Percentiles rank a stretch among this genome's conserved stretches.
These are phyloP conservation scores for Sarocladium brachiariae DNA, from an alignment of 2,329 filamentous ascomycete genomes.

Conservation along the genomic window DNA sequence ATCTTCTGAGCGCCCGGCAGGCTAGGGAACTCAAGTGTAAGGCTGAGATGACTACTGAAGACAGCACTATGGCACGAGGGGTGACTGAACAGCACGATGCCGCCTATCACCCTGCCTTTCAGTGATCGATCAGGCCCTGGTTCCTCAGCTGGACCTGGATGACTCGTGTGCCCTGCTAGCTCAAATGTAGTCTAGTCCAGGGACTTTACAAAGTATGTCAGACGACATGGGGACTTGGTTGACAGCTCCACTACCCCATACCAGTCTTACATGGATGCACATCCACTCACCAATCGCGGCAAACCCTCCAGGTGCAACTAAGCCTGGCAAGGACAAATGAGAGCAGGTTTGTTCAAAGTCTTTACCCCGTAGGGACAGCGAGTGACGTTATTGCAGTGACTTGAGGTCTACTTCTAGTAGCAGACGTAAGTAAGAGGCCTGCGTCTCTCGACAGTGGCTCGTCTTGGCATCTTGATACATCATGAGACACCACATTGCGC, in stretches of 20 bases:
- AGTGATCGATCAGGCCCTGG: constrained; percentile 2
- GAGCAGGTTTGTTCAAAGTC: no score
- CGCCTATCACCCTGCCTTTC: background rate
- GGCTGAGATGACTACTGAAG: background rate
- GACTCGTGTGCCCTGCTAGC: background rate
- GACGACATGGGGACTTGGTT: no score
- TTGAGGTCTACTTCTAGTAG: no score
- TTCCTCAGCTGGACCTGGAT: constrained; percentile 2
- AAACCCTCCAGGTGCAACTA: no score
- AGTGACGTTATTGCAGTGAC: background rate
- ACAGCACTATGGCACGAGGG: no score
- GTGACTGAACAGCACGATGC: background rate
- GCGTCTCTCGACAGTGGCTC: background rate
- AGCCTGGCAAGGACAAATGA: no score
- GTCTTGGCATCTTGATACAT: background rate
- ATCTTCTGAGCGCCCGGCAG: no score
- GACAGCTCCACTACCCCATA: no score
- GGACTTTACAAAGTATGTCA: background rate
- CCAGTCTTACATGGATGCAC: no score
- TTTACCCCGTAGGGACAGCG: background rate
- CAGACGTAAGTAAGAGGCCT: background rate
- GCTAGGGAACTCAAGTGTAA: no score
- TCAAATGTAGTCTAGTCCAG: background rate
- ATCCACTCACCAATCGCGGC: no score
- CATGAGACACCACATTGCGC: no score